Conservation (phyloP, 2,329 filamentous ascomycete species). For the Talaromyces sp. region DNA sequence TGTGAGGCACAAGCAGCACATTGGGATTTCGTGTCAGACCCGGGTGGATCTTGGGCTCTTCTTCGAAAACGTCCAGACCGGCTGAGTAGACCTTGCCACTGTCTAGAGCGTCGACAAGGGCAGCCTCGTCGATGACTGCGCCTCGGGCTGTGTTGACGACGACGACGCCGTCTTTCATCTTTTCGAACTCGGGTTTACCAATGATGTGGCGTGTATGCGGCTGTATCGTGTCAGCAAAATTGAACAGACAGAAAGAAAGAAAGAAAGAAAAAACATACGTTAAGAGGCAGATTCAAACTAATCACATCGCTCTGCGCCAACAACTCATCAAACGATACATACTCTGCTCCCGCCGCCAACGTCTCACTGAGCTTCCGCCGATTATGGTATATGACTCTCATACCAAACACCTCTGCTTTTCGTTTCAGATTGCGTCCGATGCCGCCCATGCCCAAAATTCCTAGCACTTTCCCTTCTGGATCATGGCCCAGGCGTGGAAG, state of each 20-base stretch:
- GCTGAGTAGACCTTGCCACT: constrained; percentile 64
- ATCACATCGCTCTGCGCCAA: constrained; percentile 67
- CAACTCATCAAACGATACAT: constrained; percentile 66
- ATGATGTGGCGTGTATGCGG: constrained; percentile 71
- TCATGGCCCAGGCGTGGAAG: constrained; percentile 63
- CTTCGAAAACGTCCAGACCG: constrained; percentile 77
- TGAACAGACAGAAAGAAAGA: not conserved
- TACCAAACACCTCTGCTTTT: constrained; percentile 70
- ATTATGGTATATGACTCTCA: constrained; percentile 72
- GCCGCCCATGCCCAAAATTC: constrained; percentile 81
- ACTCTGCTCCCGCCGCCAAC: constrained; percentile 34
- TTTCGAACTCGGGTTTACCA: constrained; percentile 61
- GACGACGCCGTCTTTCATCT: constrained; percentile 73
- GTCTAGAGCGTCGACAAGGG: constrained; percentile 68
- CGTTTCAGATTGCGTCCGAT: constrained; percentile 73
- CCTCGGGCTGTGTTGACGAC: constrained; percentile 80
- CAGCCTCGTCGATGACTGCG: constrained; percentile 75
- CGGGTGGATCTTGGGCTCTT: constrained; percentile 71
- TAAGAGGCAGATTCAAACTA: constrained; percentile 74
- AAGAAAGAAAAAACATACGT: constrained; percentile 52
- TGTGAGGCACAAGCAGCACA: constrained; percentile 74
- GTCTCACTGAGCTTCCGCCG: constrained; percentile 56
- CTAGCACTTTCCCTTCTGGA: constrained; percentile 71
- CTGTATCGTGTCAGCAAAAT: constrained; percentile 22
- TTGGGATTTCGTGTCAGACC: constrained; percentile 65